Evolutionary conservation across 768 basidiomycete species (phyloP), one percentile per base, ranked within the genome.

Genomic region (Leucocoprinus birnbaumii): DNA sequence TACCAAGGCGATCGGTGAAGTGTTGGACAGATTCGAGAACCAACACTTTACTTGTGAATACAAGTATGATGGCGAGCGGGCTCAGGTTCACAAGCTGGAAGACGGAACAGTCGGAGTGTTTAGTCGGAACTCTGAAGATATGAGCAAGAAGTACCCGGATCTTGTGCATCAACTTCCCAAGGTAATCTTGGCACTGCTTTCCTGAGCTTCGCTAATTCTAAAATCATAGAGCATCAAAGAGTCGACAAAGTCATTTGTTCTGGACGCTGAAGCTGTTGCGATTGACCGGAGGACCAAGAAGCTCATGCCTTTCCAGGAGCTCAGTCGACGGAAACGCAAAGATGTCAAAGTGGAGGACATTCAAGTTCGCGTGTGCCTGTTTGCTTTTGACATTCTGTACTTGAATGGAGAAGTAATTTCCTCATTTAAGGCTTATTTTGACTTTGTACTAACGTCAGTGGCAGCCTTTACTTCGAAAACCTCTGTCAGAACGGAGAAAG

Each of bases 71-170:
- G 97, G 97, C 6, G 97, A 99, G 68, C 86, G 97, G 45, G 97
- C 97, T 14, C 95, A 98, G 74, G 89, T 96, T 2, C 97, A 99
- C 70, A 84, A 79, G 65, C 73, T 94, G 45, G 83, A 85, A 41
- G 80, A 93, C 63, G 96, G 94, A 1, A 80, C 78, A 3, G 85
- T 99, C 18, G 81, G 82, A n/a, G 87, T 99, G 41, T 99, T 98
- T 71, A 95, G 93, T 67, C 78, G 97, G 53, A 99, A 99, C 70
- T 97, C 94, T 22, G 97, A 99, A 69, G 94, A 99, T 62, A 99
- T 98, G 97, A 94, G 89, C 67, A 93, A 93, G 68, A 99, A 99
- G 66, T 99, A 98, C 73, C 97, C 97, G 0, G 97, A 99, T 74
- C 77, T 99, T n/a, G 84, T 97, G 10, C 91, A 93, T 58, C 94